Evolutionary conservation across 441 rosid genomes (phyloP).

Genomic region (Gossypium schwendimanii): DNA sequence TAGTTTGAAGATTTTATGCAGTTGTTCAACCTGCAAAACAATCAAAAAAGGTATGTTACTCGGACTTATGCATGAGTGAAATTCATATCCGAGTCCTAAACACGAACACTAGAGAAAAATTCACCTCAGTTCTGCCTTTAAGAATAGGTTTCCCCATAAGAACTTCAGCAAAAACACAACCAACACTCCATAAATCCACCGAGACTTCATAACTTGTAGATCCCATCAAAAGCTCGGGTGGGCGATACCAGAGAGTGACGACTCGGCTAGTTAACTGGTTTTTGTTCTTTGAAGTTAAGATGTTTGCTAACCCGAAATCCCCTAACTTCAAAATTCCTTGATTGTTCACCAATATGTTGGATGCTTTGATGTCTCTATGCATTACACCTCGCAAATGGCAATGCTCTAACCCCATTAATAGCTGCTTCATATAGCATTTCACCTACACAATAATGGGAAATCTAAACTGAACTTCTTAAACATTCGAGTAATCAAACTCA

Average conservation of each 20-base stretch:
- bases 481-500: not conserved
- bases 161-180: slow-evolving; percentile 81
- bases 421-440: slow-evolving; percentile 89
- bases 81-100: no score
- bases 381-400: slow-evolving; percentile 73
- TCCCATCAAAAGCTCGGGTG: slow-evolving; percentile 94
- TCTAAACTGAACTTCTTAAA: slow-evolving; percentile 5
- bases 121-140: slow-evolving; percentile 89
- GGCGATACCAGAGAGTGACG: slow-evolving; percentile 87
- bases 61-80: not conserved
- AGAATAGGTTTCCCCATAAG: slow-evolving; percentile 65
- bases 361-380: slow-evolving; percentile 77
- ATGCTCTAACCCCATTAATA: slow-evolving; percentile 71
- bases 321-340: slow-evolving; percentile 67
- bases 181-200: slow-evolving; percentile 85
- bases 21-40: slow-evolving; percentile 64
- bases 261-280: slow-evolving; percentile 77
- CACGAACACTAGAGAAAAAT: no score
- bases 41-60: not conserved
- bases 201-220: slow-evolving; percentile 75
- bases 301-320: slow-evolving; percentile 83
- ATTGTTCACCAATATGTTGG: slow-evolving; percentile 79
- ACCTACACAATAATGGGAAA: slow-evolving; percentile 31
- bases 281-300: slow-evolving; percentile 39
- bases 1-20: slow-evolving; percentile 84